Evolutionary conservation across 305 asterid genomes (phyloP).

Genomic region (Striga hermonthica): DNA sequence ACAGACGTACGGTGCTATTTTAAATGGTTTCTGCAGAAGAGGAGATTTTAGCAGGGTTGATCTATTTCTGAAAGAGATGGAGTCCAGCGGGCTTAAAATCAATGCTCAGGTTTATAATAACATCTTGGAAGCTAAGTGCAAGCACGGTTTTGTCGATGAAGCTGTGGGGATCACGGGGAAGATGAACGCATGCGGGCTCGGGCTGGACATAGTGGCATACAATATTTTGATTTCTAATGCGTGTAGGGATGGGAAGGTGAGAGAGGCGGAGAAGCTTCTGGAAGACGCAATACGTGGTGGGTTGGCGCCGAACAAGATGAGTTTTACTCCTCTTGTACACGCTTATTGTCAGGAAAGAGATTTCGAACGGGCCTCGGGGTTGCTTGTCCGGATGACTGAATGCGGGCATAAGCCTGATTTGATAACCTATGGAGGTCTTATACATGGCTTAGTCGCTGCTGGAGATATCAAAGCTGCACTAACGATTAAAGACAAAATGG

Average conservation of each 20-base stretch:
- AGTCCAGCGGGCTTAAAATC: conserved; percentile 49
- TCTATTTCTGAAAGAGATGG: conserved; percentile 64
- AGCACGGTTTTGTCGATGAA: conserved; percentile 48
- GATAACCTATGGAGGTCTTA: conserved; percentile 66
- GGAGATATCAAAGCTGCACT: conserved; percentile 79
- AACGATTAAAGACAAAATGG: conserved; percentile 60
- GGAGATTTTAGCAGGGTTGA: conserved; percentile 61
- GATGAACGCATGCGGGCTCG: conserved; percentile 54
- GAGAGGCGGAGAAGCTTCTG: conserved; percentile 65
- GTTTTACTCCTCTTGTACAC: conserved; percentile 75
- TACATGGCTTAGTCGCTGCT: conserved; percentile 68
- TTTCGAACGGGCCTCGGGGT: conserved; percentile 62
- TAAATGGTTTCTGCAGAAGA: conserved; percentile 62
- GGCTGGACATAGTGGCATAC: conserved; percentile 65
- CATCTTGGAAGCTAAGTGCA: conserved; percentile 59
- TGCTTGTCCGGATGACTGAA: conserved; percentile 69
- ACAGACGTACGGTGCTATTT: conserved; percentile 77
- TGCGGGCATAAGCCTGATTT: conserved; percentile 71
- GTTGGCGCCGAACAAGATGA: conserved; percentile 55
- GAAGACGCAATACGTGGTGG: conserved; percentile 44
- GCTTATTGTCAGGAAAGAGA: conserved; percentile 53
- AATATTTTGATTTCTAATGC: conserved; percentile 67
- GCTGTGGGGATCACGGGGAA: conserved; percentile 45
- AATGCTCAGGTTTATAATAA: conserved; percentile 54
- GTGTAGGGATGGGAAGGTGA: conserved; percentile 62